These are phyloP conservation scores for Phytophthora idaei DNA, from an alignment of 352 stramenopile species.

Conservation along the genomic window DNA sequence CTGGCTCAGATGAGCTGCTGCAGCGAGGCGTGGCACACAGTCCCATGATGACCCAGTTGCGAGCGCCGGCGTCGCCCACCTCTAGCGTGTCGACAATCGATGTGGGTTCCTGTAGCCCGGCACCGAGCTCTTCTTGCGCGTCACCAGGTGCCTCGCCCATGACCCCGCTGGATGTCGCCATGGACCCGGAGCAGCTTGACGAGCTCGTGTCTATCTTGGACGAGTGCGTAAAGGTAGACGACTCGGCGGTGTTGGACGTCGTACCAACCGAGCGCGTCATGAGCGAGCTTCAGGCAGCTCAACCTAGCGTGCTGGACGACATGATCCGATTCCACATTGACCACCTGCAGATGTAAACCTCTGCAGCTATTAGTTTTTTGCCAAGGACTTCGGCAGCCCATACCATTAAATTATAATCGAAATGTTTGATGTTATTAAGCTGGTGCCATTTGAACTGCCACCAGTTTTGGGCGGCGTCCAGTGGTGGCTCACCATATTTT, in stretches of 20 bases:
- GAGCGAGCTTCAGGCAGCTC: constrained; percentile 1
- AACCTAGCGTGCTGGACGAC: constrained; percentile 44
- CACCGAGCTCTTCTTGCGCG: constrained; percentile 23
- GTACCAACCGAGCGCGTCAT: constrained; percentile 8
- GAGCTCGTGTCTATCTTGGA: constrained; percentile 46
- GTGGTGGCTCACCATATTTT: too few species aligned
- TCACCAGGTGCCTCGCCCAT: constrained; percentile 12
- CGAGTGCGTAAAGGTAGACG: constrained; percentile 34
- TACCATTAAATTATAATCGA: constrained; percentile 33
- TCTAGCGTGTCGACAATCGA: constrained; percentile 26
- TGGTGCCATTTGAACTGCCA: too few species aligned
- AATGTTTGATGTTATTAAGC: constrained; percentile 6
- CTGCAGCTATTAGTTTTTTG: constrained; percentile 14
- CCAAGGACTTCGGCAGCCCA: not conserved
- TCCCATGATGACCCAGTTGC: constrained; percentile 12
- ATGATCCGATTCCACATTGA: constrained; percentile 56
- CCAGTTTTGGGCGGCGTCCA: too few species aligned
- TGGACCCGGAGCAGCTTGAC: constrained; percentile 44
- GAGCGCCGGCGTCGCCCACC: constrained; percentile 8
- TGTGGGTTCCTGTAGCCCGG: constrained; percentile 13
- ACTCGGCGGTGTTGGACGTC: not conserved
- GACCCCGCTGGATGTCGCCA: constrained; percentile 13
- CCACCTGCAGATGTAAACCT: constrained; percentile 26
- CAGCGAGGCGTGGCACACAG: not conserved
- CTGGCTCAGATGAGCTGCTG: constrained; percentile 27